Conservation (phyloP, 768 basidiomycete genomes). For the Paxillus involutus region DNA sequence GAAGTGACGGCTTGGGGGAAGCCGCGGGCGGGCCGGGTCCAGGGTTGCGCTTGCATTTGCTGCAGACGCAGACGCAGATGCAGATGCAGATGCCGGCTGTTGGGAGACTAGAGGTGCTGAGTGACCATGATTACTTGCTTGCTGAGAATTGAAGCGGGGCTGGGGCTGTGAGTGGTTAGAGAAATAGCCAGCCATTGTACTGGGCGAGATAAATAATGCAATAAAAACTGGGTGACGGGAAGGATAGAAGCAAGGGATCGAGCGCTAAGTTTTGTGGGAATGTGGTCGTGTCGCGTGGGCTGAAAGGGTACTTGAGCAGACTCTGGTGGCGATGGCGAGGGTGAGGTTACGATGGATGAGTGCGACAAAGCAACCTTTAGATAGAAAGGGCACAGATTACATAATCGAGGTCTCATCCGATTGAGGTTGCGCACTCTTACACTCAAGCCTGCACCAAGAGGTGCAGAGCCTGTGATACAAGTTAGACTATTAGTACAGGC, state of each 20-base stretch:
- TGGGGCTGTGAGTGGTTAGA: constrained; percentile 73
- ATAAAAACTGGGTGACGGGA: constrained; percentile 15
- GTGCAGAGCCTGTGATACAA: no score
- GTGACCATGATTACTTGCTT: constrained; percentile 27
- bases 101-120: constrained; percentile 1
- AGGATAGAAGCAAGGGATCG: neutral
- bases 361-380: no score
- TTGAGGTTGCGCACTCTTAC: no score
- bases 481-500: no score
- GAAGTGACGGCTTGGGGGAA: constrained; percentile 71
- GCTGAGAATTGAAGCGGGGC: constrained; percentile 66
- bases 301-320: neutral
- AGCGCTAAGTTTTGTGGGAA: neutral
- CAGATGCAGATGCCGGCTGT: neutral
- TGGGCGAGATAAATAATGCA: constrained; percentile 21
- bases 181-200: constrained; percentile 69
- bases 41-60: constrained; percentile 2
- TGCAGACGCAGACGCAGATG: no score
- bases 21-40: constrained; percentile 40
- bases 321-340: neutral
- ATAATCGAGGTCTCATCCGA: no score
- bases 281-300: neutral
- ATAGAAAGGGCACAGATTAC: no score
- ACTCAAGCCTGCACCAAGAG: no score
- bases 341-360: no score